Percentiles rank a stretch among this genome's conserved stretches.
These are phyloP conservation scores for Pythium phragmitis DNA, from an alignment of 352 stramenopile species.

Conservation along the genomic window DNA sequence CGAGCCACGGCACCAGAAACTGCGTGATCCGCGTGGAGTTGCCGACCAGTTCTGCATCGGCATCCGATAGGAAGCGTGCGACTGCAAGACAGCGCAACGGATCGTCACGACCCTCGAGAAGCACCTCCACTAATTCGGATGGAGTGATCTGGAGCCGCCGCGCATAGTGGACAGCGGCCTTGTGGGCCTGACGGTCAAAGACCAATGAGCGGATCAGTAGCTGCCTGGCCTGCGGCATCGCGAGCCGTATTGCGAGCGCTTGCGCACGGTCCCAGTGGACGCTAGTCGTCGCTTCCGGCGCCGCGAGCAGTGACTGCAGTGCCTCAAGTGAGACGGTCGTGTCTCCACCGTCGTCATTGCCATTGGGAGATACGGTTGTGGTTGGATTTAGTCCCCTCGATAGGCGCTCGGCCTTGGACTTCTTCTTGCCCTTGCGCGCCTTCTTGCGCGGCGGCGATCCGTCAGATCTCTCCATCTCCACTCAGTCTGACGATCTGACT, in stretches of 20 bases:
- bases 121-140: slow-evolving; percentile 33
- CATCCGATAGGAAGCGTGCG: slow-evolving; percentile 61
- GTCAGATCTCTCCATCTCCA: not conserved
- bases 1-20: slow-evolving; percentile 67
- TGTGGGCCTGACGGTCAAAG: slow-evolving; percentile 32
- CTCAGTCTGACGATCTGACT: not conserved
- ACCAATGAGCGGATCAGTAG: slow-evolving; percentile 46
- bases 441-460: slow-evolving; percentile 22
- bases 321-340: slow-evolving; percentile 15
- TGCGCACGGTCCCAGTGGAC: slow-evolving; percentile 63
- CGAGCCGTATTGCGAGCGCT: slow-evolving; percentile 44
- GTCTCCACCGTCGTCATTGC: not conserved
- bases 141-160: slow-evolving; percentile 42
- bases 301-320: slow-evolving; percentile 28
- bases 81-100: slow-evolving; percentile 24
- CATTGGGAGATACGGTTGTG: not conserved
- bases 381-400: slow-evolving; percentile 19
- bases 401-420: slow-evolving; percentile 49
- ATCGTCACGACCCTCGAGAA: slow-evolving; percentile 18
- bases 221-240: slow-evolving; percentile 33
- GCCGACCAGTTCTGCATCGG: slow-evolving; percentile 34
- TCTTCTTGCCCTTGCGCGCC: slow-evolving; percentile 33
- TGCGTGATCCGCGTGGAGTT: slow-evolving; percentile 35
- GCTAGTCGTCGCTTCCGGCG: slow-evolving; percentile 32
- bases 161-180: slow-evolving; percentile 67